A percentile compares a stretch with the other conserved stretches of the same genome.
phyloP scores from a whole-genome alignment of 2,329 filamentous ascomycete genomes.

The Fusarium lateritium region DNA sequence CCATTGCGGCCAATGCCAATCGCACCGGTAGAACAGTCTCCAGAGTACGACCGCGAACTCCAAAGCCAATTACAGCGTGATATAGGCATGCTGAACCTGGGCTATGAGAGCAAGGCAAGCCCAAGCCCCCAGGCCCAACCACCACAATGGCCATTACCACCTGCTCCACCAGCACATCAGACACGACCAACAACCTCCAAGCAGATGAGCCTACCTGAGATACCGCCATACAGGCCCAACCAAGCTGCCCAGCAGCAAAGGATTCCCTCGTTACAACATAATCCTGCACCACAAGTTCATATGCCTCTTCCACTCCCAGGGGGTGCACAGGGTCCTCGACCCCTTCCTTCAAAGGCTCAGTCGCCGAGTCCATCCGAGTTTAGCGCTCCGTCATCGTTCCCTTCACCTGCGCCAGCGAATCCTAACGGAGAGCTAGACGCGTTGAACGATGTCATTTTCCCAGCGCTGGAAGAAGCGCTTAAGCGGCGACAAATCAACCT shows the following conservation, averaged over 20 bases:
- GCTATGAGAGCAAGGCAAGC: slow-evolving; percentile 40
- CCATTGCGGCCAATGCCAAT: slow-evolving; percentile 64
- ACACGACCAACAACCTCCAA: slow-evolving; percentile 58
- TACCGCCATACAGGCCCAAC: slow-evolving; percentile 67
- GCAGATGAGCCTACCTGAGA: slow-evolving; percentile 66
- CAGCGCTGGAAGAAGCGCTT: slow-evolving; percentile 91
- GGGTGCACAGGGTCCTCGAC: slow-evolving; percentile 43
- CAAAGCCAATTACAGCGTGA: slow-evolving; percentile 76
- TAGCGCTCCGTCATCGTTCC: slow-evolving; percentile 65
- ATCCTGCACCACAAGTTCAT: slow-evolving; percentile 41
- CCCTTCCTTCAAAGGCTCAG: slow-evolving; percentile 52
- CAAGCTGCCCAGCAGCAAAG: slow-evolving; percentile 52
- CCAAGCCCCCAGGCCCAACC: slow-evolving; percentile 25
- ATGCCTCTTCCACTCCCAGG: slow-evolving; percentile 28
- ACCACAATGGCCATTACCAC: slow-evolving; percentile 39
- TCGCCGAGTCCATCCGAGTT: slow-evolving; percentile 52
- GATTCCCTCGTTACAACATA: slow-evolving; percentile 50
- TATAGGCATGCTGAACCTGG: slow-evolving; percentile 70
- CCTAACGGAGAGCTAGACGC: slow-evolving; percentile 83
- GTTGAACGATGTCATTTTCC: slow-evolving; percentile 91
- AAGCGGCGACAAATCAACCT: slow-evolving; percentile 80
- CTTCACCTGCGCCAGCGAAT: slow-evolving; percentile 69
- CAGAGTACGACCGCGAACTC: slow-evolving; percentile 72
- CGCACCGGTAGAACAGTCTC: slow-evolving; percentile 64
- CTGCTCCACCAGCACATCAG: slow-evolving; percentile 55